A percentile compares a stretch with the other conserved stretches of the same genome.
These are phyloP conservation scores for Musa itinerans DNA, from an alignment of 176 grass and related monocot species.

Conservation along the genomic window DNA sequence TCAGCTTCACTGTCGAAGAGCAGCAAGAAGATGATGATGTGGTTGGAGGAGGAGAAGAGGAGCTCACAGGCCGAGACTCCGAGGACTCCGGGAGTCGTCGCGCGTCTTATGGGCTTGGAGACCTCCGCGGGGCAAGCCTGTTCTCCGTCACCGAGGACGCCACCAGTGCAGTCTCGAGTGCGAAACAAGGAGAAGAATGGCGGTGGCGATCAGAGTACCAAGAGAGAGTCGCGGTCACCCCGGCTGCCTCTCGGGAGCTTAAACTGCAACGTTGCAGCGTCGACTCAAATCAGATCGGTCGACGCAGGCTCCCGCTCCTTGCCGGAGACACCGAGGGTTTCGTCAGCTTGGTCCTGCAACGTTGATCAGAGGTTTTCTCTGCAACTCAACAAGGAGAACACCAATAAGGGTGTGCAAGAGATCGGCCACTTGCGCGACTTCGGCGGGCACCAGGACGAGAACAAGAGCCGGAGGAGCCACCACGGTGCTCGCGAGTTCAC, in stretches of 20 bases:
- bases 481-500: conserved; percentile 48
- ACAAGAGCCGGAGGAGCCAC: conserved; percentile 34
- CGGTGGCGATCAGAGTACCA: conserved; percentile 18
- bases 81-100: not conserved
- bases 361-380: conserved; percentile 40
- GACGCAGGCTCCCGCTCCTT: not conserved
- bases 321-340: conserved; percentile 25
- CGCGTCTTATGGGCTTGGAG: conserved; percentile 2
- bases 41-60: not conserved
- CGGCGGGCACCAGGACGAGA: conserved; percentile 26
- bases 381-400: conserved; percentile 43
- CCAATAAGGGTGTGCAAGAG: not conserved
- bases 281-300: not conserved
- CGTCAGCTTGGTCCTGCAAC: conserved; percentile 39
- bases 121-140: not conserved
- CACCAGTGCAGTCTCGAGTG: conserved; percentile 35
- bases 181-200: conserved; percentile 1
- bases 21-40: not conserved
- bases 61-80: not conserved
- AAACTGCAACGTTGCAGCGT: conserved; percentile 44
- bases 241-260: conserved; percentile 57
- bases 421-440: conserved; percentile 24
- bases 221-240: conserved; percentile 9
- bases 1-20: not conserved
- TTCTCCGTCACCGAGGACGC: conserved; percentile 12